Conservation (phyloP, 768 basidiomycete genomes). For the Boletus speciosus region DNA sequence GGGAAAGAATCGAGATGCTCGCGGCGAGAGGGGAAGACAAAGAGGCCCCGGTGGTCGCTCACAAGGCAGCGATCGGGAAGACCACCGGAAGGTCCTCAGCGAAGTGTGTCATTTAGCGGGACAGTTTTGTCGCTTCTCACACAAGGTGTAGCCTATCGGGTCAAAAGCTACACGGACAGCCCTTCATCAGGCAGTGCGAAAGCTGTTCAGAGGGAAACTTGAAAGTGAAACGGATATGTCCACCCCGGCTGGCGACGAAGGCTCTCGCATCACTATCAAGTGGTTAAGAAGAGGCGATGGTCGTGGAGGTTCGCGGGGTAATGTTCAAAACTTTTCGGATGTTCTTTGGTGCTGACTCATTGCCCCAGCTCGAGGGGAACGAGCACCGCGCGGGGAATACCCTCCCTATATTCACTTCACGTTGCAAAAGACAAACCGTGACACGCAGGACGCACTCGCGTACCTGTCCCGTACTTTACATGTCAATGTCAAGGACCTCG, state of each 20-base stretch:
- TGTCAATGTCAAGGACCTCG: conserved; percentile 73
- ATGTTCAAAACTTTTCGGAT: neutral
- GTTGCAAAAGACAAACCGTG: conserved; percentile 94
- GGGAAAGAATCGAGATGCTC: conserved; percentile 40
- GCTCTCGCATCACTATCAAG: conserved; percentile 75
- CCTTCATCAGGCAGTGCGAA: conserved; percentile 77
- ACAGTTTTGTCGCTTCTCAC: conserved; percentile 12
- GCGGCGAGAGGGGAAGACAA: conserved; percentile 45
- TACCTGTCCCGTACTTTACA: conserved; percentile 78
- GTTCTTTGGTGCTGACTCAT: neutral
- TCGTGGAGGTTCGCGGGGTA: conserved; percentile 41
- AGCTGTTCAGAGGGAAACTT: conserved; percentile 78
- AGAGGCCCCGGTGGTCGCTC: conserved; percentile 40
- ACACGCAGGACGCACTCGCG: conserved; percentile 90
- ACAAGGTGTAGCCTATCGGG: conserved; percentile 61
- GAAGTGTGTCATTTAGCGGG: conserved; percentile 54
- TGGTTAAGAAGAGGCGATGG: conserved; percentile 60
- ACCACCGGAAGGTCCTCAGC: conserved; percentile 73
- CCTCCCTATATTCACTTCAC: conserved; percentile 95
- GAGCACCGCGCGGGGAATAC: conserved; percentile 57
- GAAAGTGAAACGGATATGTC: conserved; percentile 74
- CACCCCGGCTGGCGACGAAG: conserved; percentile 51
- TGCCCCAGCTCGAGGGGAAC: conserved; percentile 34
- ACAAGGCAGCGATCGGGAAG: conserved; percentile 46
- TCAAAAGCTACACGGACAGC: conserved; percentile 79